These are phyloP conservation scores for Thelonectria blattea DNA, from an alignment of 2,329 filamentous ascomycete species.

Conservation along the genomic window DNA sequence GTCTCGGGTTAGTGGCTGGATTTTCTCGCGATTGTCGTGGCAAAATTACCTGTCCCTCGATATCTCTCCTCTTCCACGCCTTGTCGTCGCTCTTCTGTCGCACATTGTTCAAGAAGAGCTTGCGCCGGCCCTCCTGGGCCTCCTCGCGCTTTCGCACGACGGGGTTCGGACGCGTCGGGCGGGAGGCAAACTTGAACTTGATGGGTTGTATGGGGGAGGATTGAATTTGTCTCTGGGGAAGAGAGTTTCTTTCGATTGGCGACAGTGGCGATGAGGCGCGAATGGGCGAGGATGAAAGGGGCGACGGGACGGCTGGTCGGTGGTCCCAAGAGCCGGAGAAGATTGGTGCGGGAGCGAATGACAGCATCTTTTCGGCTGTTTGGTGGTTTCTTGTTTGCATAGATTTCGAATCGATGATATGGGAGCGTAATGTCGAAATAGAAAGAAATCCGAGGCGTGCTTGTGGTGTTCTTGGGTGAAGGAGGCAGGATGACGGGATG, in stretches of 20 bases:
- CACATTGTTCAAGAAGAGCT: constrained; percentile 72
- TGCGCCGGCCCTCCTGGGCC: constrained; percentile 66
- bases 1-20: constrained; percentile 11
- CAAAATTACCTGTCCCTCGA: constrained; percentile 58
- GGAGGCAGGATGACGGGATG: constrained; percentile 5
- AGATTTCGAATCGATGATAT: constrained; percentile 6
- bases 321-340: constrained; percentile 53
- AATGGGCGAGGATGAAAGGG: constrained; percentile 64
- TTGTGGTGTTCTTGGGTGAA: not conserved
- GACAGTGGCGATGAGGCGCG: constrained; percentile 58
- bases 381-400: constrained; percentile 44
- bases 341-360: constrained; percentile 50
- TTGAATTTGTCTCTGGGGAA: constrained; percentile 50
- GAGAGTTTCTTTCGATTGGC: constrained; percentile 50
- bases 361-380: constrained; percentile 46
- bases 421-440: not conserved
- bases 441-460: constrained; percentile 3
- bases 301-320: constrained; percentile 58
- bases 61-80: constrained; percentile 64
- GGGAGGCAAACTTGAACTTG: constrained; percentile 59
- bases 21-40: not conserved
- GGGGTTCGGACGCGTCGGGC: constrained; percentile 67
- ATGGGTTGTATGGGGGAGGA: constrained; percentile 52
- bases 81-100: constrained; percentile 65
- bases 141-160: constrained; percentile 66